Conservation (phyloP, 2,329 filamentous ascomycete genomes). For the Talaromyces verruculosus region DNA sequence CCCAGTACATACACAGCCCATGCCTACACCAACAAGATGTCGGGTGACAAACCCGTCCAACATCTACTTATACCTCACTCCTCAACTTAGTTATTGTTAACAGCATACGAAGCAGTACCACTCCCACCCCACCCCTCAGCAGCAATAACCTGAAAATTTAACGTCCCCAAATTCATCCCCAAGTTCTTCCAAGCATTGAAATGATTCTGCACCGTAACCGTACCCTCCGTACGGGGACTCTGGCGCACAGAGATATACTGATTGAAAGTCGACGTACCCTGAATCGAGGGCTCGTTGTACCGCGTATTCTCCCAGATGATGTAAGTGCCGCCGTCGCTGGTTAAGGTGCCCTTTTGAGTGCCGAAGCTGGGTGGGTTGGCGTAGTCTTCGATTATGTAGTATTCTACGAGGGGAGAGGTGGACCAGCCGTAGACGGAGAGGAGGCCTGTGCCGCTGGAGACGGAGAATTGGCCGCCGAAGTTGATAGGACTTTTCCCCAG, state of each 20-base stretch:
- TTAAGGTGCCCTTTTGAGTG: constrained; percentile 37
- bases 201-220: constrained; percentile 39
- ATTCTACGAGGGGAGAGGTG: constrained; percentile 37
- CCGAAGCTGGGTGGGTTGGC: constrained; percentile 33
- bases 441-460: constrained; percentile 35
- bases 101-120: constrained; percentile 14
- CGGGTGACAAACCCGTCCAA: too few relatives aligned
- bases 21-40: too few relatives aligned
- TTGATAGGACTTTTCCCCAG: constrained; percentile 24
- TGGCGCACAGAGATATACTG: constrained; percentile 47
- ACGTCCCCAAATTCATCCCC: constrained; percentile 36
- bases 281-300: constrained; percentile 42
- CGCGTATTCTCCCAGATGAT: constrained; percentile 40
- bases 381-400: constrained; percentile 41
- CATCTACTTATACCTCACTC: background rate
- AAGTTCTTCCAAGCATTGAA: constrained; percentile 38
- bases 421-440: constrained; percentile 46
- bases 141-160: constrained; percentile 45
- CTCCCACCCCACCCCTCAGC: constrained; percentile 35
- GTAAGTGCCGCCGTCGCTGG: constrained; percentile 40
- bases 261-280: constrained; percentile 43
- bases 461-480: constrained; percentile 32
- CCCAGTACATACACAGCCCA: background rate
- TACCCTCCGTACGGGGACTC: constrained; percentile 36
- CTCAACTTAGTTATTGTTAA: constrained; percentile 10